Base-by-base conservation (phyloP, 257 asterid species). In the Dorcoceras hygrometricum region DNA sequence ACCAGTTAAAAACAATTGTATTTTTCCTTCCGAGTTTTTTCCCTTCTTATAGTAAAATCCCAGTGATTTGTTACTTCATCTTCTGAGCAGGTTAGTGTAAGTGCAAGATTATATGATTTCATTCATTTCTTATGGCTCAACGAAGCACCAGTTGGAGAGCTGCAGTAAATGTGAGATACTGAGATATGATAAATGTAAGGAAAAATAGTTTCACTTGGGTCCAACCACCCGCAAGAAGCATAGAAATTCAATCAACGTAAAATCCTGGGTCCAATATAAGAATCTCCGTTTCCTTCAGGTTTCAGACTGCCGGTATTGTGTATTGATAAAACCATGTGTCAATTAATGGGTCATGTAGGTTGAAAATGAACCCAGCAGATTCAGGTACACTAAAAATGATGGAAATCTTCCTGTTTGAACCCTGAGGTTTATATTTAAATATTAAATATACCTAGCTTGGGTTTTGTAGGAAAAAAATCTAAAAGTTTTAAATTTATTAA, bases 101-200 rank as follows among this genome's bases (percentile, higher is more conserved):
- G 97, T 70, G 95, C 95, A 19, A 90, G 88, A 75, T 56, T 94
- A 71, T 94, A 94, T 12, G 97, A 94, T 71, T 93, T 90, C 88
- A 94, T 86, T 71, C 98, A 92, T 77, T 92, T 87, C 81, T 79
- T 92, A 78, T 92, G 96, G 98, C 97, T 92, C 62, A 92, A 87
- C 55, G 97, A 92, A 79, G 98, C 97, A 25, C 99, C 96, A 0
- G 99, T 94, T 73, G 97, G 99, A 59, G 99, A 94, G 81, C 68
- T 93, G 85, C 95, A 86, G 78, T 93, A 69, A 85, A 26, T 36
- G 11, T 6, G 12, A 23, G 14, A 12, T 32, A 5, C n/a, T n/a
- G n/a, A n/a, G n/a, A 27, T 6, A 61, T 29, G 24, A 57, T 63
- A 56, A 23, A 34, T 4, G 61, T 57, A 74, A 59, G 57, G 32